Evolutionary conservation across 768 basidiomycete species (phyloP).

Genomic region (Pleurotus salmoneostramineus): DNA sequence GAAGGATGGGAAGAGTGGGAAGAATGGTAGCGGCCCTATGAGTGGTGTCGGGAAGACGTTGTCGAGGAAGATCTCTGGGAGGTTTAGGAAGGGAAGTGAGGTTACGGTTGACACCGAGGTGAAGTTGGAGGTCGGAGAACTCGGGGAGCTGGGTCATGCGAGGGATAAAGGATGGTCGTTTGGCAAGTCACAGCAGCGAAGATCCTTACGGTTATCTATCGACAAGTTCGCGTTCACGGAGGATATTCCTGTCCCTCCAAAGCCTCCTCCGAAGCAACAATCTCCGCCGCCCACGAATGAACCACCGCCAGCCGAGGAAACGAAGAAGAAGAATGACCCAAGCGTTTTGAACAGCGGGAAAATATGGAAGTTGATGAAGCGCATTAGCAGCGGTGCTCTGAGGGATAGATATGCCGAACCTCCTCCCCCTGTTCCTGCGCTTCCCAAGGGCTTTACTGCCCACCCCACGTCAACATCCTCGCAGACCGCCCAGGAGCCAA

Average conservation of each 20-base stretch:
- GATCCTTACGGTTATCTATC: constrained; percentile 28
- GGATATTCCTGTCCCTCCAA: neutral
- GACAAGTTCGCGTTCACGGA: constrained; percentile 21
- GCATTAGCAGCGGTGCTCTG: constrained; percentile 61
- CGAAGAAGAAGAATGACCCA: neutral
- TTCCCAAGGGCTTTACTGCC: constrained; percentile 40
- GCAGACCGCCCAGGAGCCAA: constrained; percentile 13
- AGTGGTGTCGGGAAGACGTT: constrained; percentile 19
- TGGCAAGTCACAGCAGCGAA: constrained; percentile 15
- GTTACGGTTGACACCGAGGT: neutral
- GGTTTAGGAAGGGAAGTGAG: constrained; percentile 18
- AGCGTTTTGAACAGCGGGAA: constrained; percentile 27
- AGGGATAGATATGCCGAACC: constrained; percentile 44
- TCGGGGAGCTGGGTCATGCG: neutral
- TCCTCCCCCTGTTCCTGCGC: constrained; percentile 57
- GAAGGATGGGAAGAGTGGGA: constrained; percentile 9
- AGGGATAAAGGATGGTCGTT: constrained; percentile 14
- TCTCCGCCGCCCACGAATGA: neutral
- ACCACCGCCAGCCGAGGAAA: neutral
- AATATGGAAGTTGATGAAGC: constrained; percentile 68
- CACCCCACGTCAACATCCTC: constrained; percentile 1
- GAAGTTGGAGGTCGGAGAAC: neutral
- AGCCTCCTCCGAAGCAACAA: neutral
- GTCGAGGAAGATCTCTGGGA: constrained; percentile 31
- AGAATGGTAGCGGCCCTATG: constrained; percentile 8